Percentiles rank a stretch among this genome's conserved stretches.
phyloP scores from a whole-genome alignment of 345 rosid species.

The Cardiospermum halicacabum region DNA sequence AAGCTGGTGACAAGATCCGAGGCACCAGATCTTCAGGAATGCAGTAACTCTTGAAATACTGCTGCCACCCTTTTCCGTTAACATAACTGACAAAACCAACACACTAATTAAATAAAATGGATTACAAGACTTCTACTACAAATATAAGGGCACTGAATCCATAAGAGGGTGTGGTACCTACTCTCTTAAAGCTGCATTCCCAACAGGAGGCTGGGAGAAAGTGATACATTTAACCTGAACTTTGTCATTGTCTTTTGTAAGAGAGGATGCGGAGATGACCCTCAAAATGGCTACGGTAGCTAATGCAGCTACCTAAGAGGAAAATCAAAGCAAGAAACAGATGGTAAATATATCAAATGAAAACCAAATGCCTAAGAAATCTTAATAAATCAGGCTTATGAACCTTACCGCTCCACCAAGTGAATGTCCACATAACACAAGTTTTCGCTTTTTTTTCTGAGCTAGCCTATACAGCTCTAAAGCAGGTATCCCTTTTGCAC shows the following conservation, averaged over 20 bases:
- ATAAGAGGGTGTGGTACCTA: conserved; percentile 27
- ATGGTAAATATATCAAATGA: conserved; percentile 5
- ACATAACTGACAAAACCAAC: conserved; percentile 57
- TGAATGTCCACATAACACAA: conserved; percentile 95
- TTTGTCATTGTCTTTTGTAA: conserved; percentile 59
- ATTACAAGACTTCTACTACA: background rate
- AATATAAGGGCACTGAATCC: conserved; percentile 13
- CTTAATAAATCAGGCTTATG: conserved; percentile 8
- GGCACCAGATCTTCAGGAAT: conserved; percentile 98
- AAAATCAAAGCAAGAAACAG: background rate
- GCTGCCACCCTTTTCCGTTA: conserved; percentile 88
- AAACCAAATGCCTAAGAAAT: conserved; percentile 8
- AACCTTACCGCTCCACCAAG: conserved; percentile 96
- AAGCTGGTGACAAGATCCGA: conserved; percentile 90
- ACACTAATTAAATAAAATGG: background rate
- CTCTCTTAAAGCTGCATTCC: conserved; percentile 98
- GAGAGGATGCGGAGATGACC: conserved; percentile 74
- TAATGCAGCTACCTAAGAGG: conserved; percentile 77
- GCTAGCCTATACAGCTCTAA: conserved; percentile 93
- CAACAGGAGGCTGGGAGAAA: conserved; percentile 94
- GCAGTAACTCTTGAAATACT: conserved; percentile 89
- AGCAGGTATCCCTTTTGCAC: conserved; percentile 99
- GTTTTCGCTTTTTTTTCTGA: conserved; percentile 85
- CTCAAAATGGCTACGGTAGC: conserved; percentile 97
- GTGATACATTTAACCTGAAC: conserved; percentile 88